Evolutionary conservation across 169 alveolate species (phyloP), one percentile per base, ranked within the genome.

Genomic region (Theileria parva): DNA sequence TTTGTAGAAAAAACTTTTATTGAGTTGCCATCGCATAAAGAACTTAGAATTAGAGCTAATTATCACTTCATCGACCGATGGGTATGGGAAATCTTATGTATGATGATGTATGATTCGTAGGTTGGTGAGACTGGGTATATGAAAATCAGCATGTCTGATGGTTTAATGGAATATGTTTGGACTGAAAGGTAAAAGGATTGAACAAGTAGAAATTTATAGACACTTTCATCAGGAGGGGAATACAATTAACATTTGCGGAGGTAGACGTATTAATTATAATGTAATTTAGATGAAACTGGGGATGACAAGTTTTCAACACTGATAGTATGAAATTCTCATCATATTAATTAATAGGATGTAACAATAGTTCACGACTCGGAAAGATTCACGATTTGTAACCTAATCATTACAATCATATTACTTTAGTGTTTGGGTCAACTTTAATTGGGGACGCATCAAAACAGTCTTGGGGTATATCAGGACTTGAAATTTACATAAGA

Each of bases 11-110:
- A 91, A 70, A 85, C 88, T 9, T 91, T 91, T 76, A 90, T 80
- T 28, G 88, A 91, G 66, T 59, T 91, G 13, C 93, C 94, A 21
- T 86, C 81, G 27, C 94, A 91, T 77, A 81, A 86, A 8, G 90
- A 87, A 67, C 70, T 91, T 63, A 86, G 91, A 48, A 85, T 91
- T 50, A 86, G 73, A 57, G 88, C 91, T 0, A 85, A 67, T 53
- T 86, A 86, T 74, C 94, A 91, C 66, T 91, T 91, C 65, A 77
- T 91, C 27, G 94, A 91, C 65, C 85, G 85, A 32, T 91, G 94
- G 94, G 80, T 86, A 78, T 32, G 77, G 13, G 25, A 57, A 19
- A 11, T 57, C 23, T n/a, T n/a, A 19, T 57, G 34, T 6, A 12
- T 4, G 15, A 12, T 12, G 2, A 4, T 32, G 34, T 25, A 44